Evolutionary conservation across 1,139 yeast genomes (phyloP).

Genomic region (Nakaseomyces bracarensis): DNA sequence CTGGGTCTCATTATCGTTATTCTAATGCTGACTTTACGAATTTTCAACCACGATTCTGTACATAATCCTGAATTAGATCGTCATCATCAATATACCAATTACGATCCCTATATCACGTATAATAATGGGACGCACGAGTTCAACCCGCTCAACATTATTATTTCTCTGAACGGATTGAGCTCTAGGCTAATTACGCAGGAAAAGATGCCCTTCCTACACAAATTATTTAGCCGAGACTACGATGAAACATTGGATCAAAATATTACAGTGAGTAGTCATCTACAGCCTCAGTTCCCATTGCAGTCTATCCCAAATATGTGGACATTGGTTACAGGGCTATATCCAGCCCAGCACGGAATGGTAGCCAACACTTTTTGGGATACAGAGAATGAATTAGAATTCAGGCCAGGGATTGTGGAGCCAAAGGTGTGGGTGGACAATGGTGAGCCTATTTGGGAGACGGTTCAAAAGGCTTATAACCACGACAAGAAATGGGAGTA

Average conservation of each 20-base stretch:
- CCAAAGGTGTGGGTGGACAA: slow-evolving; percentile 49
- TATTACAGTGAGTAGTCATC: slow-evolving; percentile 59
- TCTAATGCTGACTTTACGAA: not conserved
- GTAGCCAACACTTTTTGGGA: slow-evolving; percentile 80
- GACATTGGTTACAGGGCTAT: slow-evolving; percentile 79
- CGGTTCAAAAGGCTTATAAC: slow-evolving; percentile 51
- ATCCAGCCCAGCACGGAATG: slow-evolving; percentile 80
- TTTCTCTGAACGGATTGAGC: slow-evolving; percentile 7
- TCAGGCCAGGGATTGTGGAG: slow-evolving; percentile 51
- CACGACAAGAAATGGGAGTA: slow-evolving; percentile 31
- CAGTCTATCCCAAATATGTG: slow-evolving; percentile 90
- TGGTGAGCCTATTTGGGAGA: slow-evolving; percentile 83
- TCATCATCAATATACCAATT: slow-evolving; percentile 8
- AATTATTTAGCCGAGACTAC: not conserved
- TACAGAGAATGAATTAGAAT: slow-evolving; percentile 45
- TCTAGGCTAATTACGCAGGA: slow-evolving; percentile 4
- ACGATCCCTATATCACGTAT: slow-evolving; percentile 31
- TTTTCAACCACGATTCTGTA: not conserved
- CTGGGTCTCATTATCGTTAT: not conserved
- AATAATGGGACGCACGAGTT: slow-evolving; percentile 8
- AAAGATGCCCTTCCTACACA: slow-evolving; percentile 7
- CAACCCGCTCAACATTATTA: slow-evolving; percentile 6
- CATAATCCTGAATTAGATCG: slow-evolving; percentile 1
- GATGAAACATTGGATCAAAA: slow-evolving; percentile 22
- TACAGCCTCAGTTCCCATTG: slow-evolving; percentile 82